Base-by-base conservation (phyloP, 2,329 filamentous ascomycete species). In the Neopestalotiopsis rosae region DNA sequence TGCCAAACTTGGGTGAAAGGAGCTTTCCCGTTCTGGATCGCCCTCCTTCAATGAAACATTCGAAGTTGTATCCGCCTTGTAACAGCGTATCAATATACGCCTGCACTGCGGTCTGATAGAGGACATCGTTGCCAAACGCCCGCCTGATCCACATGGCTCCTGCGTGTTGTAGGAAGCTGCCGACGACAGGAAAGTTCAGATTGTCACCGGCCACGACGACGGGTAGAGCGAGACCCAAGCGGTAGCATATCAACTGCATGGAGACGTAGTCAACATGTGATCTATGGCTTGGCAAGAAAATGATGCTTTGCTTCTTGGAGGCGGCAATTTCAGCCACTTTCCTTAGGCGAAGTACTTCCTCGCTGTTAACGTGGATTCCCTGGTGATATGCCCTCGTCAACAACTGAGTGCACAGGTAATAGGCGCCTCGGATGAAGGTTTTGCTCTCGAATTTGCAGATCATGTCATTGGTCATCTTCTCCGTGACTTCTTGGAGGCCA, bases 361-460 rank as follows among this genome's bases (percentile, higher is more conserved):
- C 94, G 79, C 94, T 97, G 1, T 93, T 97, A 34, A 98, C 94
- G 79, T 99, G 96, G 66, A 99, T 97, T 10, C 77, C 96, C 83
- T 98, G 95, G 77, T 98, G 94, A 79, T 99, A 99, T 5, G 96
- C 95, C 70, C 96, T 86, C 4, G 95, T 97, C 71, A 98, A 85
- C 61, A 98, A 86, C 81, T 98, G 95, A 1, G 95, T 97, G 62
- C 86, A 86, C 52, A 97, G 78, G 79, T 98, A 99, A 79, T 98
- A 98, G 61, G 96, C 95, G 30, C 94, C 90, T 63, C 96, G 87
- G 74, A 99, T 97, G 77, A 98, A 98, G 2, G 89, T 85, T 78
- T 95, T 97, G 85, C 92, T 97, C 81, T 99, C 96, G 87, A 98
- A 95, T 82, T 99, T 99, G 88, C 95, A 98, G 71, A 99, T 98